phyloP scores from a whole-genome alignment of 805 yeast species.

The Myxozyma melibiosi region DNA sequence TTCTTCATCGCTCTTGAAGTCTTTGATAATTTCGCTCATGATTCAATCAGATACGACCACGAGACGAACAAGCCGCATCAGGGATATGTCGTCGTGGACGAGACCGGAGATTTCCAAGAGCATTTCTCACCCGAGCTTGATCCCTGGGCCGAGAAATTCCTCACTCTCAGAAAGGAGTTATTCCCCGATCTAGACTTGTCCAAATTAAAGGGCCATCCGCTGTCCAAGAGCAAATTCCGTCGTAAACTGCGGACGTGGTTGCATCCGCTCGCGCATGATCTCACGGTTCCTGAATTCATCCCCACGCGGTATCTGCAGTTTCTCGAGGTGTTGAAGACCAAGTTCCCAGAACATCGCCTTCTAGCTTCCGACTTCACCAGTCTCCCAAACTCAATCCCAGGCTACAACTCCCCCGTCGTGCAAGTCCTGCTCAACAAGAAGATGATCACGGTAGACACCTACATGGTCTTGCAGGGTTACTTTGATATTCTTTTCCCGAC shows the following conservation, averaged over 20 bases:
- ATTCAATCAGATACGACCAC: conserved; percentile 73
- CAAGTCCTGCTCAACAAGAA: conserved; percentile 70
- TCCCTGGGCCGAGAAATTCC: conserved; percentile 50
- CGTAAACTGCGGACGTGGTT: conserved; percentile 52
- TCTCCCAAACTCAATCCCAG: conserved; percentile 48
- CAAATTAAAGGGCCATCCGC: conserved; percentile 57
- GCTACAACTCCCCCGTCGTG: conserved; percentile 75
- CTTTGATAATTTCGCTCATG: conserved; percentile 83
- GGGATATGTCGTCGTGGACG: conserved; percentile 75
- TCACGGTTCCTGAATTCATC: conserved; percentile 73
- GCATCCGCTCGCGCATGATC: conserved; percentile 66
- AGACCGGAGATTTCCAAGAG: conserved; percentile 73
- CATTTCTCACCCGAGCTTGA: conserved; percentile 49
- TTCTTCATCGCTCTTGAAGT: conserved; percentile 81
- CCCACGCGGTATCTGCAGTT: conserved; percentile 76
- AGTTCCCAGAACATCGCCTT: conserved; percentile 77
- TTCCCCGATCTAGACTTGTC: conserved; percentile 37
- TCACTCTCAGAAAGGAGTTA: conserved; percentile 53
- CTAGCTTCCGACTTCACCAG: conserved; percentile 68
- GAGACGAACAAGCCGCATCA: conserved; percentile 67
- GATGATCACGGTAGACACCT: conserved; percentile 70
- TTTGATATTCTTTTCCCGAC: conserved; percentile 89
- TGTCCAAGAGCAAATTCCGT: conserved; percentile 52
- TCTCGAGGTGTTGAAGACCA: conserved; percentile 59
- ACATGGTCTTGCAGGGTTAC: conserved; percentile 75